These are phyloP conservation scores for Angomonas deanei DNA, from an alignment of 208 protist species.

Conservation along the genomic window DNA sequence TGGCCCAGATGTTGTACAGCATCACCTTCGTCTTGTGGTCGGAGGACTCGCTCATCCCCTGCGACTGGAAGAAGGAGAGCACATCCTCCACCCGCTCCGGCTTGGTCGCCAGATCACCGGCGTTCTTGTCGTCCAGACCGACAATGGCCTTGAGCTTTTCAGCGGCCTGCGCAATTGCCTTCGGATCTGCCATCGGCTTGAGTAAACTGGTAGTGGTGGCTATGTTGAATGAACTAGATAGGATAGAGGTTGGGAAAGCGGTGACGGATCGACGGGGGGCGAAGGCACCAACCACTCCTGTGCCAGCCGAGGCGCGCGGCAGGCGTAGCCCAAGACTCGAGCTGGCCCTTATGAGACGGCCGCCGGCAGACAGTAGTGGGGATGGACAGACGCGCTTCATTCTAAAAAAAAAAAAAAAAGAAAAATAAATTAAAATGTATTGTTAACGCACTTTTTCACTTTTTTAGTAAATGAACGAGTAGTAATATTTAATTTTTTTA, in stretches of 20 bases:
- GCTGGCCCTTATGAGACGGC: no score
- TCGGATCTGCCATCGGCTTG: background rate
- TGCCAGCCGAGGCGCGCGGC: no score
- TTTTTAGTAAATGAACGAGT: background rate
- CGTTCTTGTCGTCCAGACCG: slow-evolving; percentile 86
- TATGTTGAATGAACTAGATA: background rate
- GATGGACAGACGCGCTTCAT: background rate
- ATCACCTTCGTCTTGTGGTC: slow-evolving; percentile 82
- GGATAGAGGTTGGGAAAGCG: background rate
- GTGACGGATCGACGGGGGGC: no score
- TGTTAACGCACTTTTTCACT: background rate
- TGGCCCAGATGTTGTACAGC: slow-evolving; percentile 83
- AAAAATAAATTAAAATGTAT: slow-evolving; percentile 8
- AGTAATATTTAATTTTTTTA: no score
- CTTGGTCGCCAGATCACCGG: slow-evolving; percentile 83
- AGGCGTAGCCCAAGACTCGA: no score
- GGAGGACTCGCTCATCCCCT: slow-evolving; percentile 36
- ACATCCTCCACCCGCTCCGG: slow-evolving; percentile 77
- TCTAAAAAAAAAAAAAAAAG: slow-evolving; percentile 18
- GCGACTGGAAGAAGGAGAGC: slow-evolving; percentile 62
- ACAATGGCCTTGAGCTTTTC: slow-evolving; percentile 67
- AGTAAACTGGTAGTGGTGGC: background rate
- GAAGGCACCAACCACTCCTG: no score
- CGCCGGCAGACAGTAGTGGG: no score
- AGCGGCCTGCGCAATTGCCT: slow-evolving; percentile 14